Conservation (phyloP, 163 green algal species). For the Coccomyxa subellipsoidea region DNA sequence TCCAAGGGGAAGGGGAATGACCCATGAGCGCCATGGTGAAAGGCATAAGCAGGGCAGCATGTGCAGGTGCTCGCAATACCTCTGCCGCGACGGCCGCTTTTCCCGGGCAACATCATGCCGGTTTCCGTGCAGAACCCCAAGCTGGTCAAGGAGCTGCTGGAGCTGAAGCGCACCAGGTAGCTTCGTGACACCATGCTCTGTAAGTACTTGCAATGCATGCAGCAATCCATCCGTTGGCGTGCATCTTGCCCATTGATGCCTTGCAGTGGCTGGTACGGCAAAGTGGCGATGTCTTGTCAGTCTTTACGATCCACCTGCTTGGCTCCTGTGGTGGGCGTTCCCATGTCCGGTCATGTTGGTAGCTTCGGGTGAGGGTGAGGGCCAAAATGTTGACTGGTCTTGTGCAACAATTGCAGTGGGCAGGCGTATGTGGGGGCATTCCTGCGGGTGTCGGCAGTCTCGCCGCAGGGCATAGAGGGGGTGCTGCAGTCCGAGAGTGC, state of each 20-base stretch:
- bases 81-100: constrained; percentile 53
- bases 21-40: neutral
- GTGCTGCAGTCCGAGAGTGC: neutral
- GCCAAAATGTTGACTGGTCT: too few relatives aligned
- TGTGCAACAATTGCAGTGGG: too few relatives aligned
- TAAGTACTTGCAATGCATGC: neutral
- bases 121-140: constrained; percentile 68
- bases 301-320: too few relatives aligned
- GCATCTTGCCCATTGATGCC: too few relatives aligned
- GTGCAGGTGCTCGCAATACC: constrained; percentile 56
- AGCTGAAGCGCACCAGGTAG: constrained; percentile 60
- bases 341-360: too few relatives aligned
- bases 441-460: constrained; percentile 37
- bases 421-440: constrained; percentile 93
- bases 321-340: too few relatives aligned
- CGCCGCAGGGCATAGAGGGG: neutral
- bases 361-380: too few relatives aligned
- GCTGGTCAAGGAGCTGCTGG: constrained; percentile 81
- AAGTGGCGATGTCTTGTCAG: too few relatives aligned
- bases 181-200: constrained; percentile 38
- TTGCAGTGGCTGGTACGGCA: too few relatives aligned
- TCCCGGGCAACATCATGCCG: constrained; percentile 65
- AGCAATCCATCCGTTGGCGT: neutral
- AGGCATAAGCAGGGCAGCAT: neutral
- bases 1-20: neutral